Base-by-base conservation (phyloP, 306 rosid genomes). In the Adenanthera pavonina region DNA sequence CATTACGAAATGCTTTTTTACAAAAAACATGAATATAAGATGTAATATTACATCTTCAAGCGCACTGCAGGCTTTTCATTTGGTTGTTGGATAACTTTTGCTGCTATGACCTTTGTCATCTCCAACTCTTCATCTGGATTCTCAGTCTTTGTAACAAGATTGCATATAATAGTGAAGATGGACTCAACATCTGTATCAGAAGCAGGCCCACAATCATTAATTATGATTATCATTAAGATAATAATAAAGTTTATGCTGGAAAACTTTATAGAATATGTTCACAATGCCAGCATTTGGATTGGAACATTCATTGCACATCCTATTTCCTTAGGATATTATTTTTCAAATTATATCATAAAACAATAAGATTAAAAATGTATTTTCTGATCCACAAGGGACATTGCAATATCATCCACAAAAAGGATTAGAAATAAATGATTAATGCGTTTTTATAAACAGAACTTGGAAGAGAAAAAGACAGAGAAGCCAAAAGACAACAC, bases 31-130 rank as follows among this genome's bases (percentile, higher is more conserved):
- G 61, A 75, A 62, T 34, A 74, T 43, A 80, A 52, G 56, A 77
- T 53, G 43, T 17, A 64, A 69, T 60, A 72, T 83, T 88, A 96
- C 99, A 92, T 93, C 89, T 91, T 96, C 79, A 96, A 76, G 68
- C 99, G 97, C 83, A 86, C 84, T 0, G 91, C 94, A 76, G 99
- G 89, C 87, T 92, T 92, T 76, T 92, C 94, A 59, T 80, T 90
- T 53, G 97, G 94, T 76, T 92, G 93, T 74, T 92, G 96, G 70
- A 85, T 47, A 52, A 91, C 35, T 83, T 93, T 96, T 38, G 89
- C 70, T 30, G 93, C 84, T 83, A 96, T 92, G 75, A 89, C 87
- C 77, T 93, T 89, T 19, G 90, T 89, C 34, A 93, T 96, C 89
- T 92, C 97, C 77, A 90, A 83, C 68, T 83, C 88, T 80, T 92